A percentile compares a stretch with the other conserved stretches of the same genome.
These are phyloP conservation scores for Neoboletus magnificus DNA, from an alignment of 768 basidiomycete genomes.

Conservation along the genomic window DNA sequence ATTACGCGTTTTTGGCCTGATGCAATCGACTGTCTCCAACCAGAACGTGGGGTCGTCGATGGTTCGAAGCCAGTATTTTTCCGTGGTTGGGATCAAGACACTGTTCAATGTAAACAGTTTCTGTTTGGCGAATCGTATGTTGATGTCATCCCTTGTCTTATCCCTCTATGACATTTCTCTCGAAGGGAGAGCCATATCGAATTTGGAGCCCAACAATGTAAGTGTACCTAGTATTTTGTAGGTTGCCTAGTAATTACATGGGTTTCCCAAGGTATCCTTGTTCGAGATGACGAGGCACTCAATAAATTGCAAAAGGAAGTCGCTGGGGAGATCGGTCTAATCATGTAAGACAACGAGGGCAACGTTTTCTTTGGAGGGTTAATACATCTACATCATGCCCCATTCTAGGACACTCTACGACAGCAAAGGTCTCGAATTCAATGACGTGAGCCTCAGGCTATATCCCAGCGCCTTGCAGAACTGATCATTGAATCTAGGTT, in stretches of 20 bases:
- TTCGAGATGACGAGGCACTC: constrained; percentile 48
- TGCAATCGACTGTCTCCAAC: constrained; percentile 55
- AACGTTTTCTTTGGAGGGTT: no score
- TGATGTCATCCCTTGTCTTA: neutral
- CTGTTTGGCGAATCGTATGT: constrained; percentile 45
- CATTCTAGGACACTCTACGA: constrained; percentile 29
- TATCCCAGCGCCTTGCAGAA: neutral
- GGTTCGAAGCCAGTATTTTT: constrained; percentile 61
- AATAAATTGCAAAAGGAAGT: constrained; percentile 47
- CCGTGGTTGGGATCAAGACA: constrained; percentile 42
- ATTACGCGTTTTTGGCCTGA: no score
- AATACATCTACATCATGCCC: no score
- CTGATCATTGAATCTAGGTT: no score
- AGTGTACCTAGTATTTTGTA: constrained; percentile 3
- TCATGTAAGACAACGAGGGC: no score
- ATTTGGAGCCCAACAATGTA: constrained; percentile 67
- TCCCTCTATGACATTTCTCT: constrained; percentile 7
- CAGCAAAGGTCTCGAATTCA: constrained; percentile 31
- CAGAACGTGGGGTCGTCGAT: constrained; percentile 53
- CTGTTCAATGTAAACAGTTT: constrained; percentile 39
- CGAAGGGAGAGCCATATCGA: constrained; percentile 48
- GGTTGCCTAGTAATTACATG: neutral
- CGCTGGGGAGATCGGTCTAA: no score
- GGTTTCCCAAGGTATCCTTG: constrained; percentile 43
- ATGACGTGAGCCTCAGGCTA: constrained; percentile 10